Percentiles rank a stretch among this genome's conserved stretches.
Conservation (phyloP, 495 filamentous ascomycete genomes). For the Xylaria castorea region DNA sequence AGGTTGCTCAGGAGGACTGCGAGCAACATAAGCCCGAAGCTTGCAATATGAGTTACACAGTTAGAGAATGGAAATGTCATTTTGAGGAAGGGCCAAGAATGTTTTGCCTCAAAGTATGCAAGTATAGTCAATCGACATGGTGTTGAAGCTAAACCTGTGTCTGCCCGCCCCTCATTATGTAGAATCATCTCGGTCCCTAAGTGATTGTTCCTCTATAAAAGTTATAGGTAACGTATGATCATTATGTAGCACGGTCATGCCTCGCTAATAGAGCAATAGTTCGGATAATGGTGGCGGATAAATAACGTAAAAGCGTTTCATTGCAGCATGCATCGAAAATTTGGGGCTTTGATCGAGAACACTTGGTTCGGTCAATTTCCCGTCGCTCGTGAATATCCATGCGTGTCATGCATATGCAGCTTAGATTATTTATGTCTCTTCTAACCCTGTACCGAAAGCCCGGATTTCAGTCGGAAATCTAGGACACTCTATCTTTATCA, state of each 20-base stretch:
- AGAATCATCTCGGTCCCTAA: neutral
- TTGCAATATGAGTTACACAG: neutral
- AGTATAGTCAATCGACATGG: neutral
- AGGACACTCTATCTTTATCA: neutral
- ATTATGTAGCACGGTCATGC: too few relatives aligned
- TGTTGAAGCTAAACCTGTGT: neutral
- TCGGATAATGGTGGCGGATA: neutral
- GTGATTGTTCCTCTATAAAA: neutral
- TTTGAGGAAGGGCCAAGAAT: neutral
- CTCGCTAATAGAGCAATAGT: neutral
- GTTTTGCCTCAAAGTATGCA: neutral
- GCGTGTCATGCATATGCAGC: neutral
- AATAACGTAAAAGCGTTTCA: slow-evolving; percentile 8
- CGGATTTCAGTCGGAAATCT: neutral
- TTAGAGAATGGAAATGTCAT: neutral
- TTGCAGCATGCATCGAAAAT: neutral
- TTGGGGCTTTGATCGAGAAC: neutral
- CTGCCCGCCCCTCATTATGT: neutral
- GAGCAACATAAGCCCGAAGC: neutral
- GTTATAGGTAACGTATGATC: slow-evolving; percentile 5
- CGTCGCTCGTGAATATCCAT: neutral
- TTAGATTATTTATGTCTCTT: neutral
- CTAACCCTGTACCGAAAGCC: neutral
- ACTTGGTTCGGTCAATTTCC: neutral
- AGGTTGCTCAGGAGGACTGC: neutral